Conservation (phyloP, 2,329 filamentous ascomycete species). For the Didymella pomorum region DNA sequence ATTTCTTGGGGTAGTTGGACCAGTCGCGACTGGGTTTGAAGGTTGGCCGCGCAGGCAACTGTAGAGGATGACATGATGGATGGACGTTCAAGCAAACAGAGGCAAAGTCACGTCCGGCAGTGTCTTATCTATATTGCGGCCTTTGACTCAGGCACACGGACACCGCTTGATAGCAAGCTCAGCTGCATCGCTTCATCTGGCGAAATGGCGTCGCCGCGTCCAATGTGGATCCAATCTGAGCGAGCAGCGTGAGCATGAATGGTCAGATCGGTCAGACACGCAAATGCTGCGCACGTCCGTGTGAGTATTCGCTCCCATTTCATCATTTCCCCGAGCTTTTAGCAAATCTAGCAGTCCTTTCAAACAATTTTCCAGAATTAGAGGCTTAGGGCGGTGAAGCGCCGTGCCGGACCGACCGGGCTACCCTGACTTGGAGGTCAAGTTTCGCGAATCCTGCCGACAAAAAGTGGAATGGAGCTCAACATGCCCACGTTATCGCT, state of each 20-base stretch:
- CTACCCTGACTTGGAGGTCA: slow-evolving; percentile 8
- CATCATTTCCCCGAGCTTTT: slow-evolving; percentile 13
- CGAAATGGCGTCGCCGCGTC: slow-evolving; percentile 16
- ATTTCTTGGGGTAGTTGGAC: slow-evolving; percentile 46
- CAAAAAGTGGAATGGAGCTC: slow-evolving; percentile 18
- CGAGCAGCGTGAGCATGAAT: slow-evolving; percentile 6
- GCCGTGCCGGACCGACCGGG: slow-evolving; percentile 11
- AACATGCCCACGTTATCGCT: slow-evolving; percentile 6
- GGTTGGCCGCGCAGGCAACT: slow-evolving; percentile 28
- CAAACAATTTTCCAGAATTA: slow-evolving; percentile 9
- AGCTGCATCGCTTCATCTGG: slow-evolving; percentile 11
- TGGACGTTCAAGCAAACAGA: slow-evolving; percentile 2
- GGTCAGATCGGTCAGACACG: slow-evolving; percentile 5
- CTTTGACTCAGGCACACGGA: slow-evolving; percentile 17
- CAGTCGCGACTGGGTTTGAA: slow-evolving; percentile 44
- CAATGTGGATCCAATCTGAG: slow-evolving; percentile 2
- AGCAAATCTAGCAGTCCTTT: slow-evolving; percentile 11
- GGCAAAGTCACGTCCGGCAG: background rate
- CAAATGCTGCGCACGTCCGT: slow-evolving; percentile 1
- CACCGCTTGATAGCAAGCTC: slow-evolving; percentile 6
- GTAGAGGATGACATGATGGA: slow-evolving; percentile 18
- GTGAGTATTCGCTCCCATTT: background rate
- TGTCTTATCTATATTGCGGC: slow-evolving; percentile 11
- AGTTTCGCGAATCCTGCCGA: slow-evolving; percentile 18
- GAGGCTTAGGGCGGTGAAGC: slow-evolving; percentile 12